Evolutionary conservation across 2,329 filamentous ascomycete genomes (phyloP).

Genomic region (Pseudogymnoascus verrucosus): DNA sequence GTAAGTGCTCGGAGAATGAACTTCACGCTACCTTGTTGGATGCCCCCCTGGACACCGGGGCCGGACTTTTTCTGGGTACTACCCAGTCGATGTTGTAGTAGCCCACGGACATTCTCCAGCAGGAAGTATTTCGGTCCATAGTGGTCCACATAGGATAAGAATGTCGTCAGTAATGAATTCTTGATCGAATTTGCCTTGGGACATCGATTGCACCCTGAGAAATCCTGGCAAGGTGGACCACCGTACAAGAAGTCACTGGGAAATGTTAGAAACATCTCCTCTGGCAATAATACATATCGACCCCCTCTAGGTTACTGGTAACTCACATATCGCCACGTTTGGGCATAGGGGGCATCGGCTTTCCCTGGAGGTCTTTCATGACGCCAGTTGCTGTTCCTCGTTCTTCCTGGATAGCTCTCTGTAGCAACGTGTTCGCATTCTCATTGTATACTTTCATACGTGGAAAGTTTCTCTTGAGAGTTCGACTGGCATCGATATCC

Average conservation of each 20-base stretch:
- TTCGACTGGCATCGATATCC: background rate
- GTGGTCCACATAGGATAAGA: slow-evolving; percentile 18
- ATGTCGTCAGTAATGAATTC: slow-evolving; percentile 18
- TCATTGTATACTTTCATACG: slow-evolving; percentile 12
- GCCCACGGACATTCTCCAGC: slow-evolving; percentile 20
- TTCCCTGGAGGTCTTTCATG: slow-evolving; percentile 11
- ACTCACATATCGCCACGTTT: slow-evolving; percentile 12
- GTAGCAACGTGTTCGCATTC: slow-evolving; percentile 12
- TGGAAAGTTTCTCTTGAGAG: slow-evolving; percentile 5
- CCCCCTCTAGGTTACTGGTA: background rate
- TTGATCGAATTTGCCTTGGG: slow-evolving; percentile 14
- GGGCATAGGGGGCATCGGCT: slow-evolving; percentile 12
- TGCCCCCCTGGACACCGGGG: background rate
- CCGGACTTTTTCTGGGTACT: slow-evolving; percentile 11
- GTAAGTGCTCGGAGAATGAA: slow-evolving; percentile 18
- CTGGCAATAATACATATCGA: background rate
- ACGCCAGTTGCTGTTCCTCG: slow-evolving; percentile 2
- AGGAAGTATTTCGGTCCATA: slow-evolving; percentile 21
- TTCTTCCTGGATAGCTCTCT: slow-evolving; percentile 12
- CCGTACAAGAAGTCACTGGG: slow-evolving; percentile 13
- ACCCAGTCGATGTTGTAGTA: slow-evolving; percentile 13
- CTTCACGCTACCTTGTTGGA: slow-evolving; percentile 9
- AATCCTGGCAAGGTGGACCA: slow-evolving; percentile 18
- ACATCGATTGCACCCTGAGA: slow-evolving; percentile 12
- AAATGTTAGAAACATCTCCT: background rate